These are phyloP conservation scores for Saitozyma sp. DNA, from an alignment of 768 basidiomycete genomes.

Conservation along the genomic window DNA sequence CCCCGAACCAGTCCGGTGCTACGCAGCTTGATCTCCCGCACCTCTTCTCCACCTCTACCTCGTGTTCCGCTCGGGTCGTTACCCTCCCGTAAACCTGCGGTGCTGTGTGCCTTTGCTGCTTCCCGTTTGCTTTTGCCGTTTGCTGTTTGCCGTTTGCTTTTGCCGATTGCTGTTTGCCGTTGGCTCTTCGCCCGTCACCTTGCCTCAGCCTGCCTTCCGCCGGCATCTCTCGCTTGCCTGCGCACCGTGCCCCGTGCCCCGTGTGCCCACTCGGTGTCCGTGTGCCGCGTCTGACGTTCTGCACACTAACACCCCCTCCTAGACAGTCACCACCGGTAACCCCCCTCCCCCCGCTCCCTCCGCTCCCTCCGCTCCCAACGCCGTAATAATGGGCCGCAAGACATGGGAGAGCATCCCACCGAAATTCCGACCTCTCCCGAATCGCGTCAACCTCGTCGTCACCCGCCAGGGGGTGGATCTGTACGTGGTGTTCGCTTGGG, in stretches of 20 bases:
- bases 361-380: conserved; percentile 57
- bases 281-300: background rate
- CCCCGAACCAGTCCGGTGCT: too few species aligned
- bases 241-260: background rate
- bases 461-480: conserved; percentile 64
- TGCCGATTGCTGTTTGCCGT: too few species aligned
- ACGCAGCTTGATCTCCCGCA: too few species aligned
- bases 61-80: too few species aligned
- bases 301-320: background rate
- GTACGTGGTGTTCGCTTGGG: conserved; percentile 56
- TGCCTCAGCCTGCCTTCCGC: too few species aligned
- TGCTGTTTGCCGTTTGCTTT: too few species aligned
- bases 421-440: conserved; percentile 76
- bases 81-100: too few species aligned
- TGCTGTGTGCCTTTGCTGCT: too few species aligned
- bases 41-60: too few species aligned
- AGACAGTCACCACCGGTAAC: conserved; percentile 45
- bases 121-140: too few species aligned
- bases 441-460: conserved; percentile 71
- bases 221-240: too few species aligned
- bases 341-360: conserved; percentile 59
- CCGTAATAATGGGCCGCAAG: conserved; percentile 90
- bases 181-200: too few species aligned
- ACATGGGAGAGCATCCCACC: conserved; percentile 96
- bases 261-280: background rate